Base-by-base conservation (phyloP, 257 asterid species). In the Lithospermum erythrorhizon region DNA sequence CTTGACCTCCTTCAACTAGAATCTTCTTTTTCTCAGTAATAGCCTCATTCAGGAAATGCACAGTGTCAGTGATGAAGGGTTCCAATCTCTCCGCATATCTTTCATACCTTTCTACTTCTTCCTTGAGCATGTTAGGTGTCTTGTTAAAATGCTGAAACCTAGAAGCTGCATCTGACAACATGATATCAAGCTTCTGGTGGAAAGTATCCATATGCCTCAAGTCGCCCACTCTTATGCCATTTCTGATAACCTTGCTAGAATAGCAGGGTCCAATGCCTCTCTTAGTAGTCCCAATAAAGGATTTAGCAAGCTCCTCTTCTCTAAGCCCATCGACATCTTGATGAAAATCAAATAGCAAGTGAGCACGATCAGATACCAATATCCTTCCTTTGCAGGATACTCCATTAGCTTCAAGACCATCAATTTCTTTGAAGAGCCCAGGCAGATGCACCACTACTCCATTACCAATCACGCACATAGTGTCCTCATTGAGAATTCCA, bases 1-100 rank as follows among this genome's bases (percentile, higher is more conserved):
- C 99, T 75, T 93, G 99, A 73, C 99, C 96, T 51, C 99, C 99
- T 83, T 93, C 97, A 8, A 93, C 97, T 82, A 93, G 71, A 69
- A 93, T 72, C 81, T 76, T 93, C 68, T 78, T 71, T 35, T 84
- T 76, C 75, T 70, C 82, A 61, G 80, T 64, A 58, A 93, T 75
- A 47, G 97, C 83, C 65, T 89, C 90, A 61, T 87, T 82, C 84
- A 93, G 73, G 81, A 68, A 89, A 68, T 93, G 80, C 71, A 93
- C 97, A 0, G 97, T 93, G 72, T 93, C 99, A 24, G 84, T 73
- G 61, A 93, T 75, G 59, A 61, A 83, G 52, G 99, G 99, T 61
- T 86, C 94, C 84, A 93, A 80, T 75, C 96, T 89, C 76, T 86
- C 96, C 37, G 96, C 94, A 68, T 73, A 81, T 67, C 66, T 73